Evolutionary conservation across 1,139 yeast species (phyloP), one percentile per base, ranked within the genome.

Genomic region (Pichia sp.): DNA sequence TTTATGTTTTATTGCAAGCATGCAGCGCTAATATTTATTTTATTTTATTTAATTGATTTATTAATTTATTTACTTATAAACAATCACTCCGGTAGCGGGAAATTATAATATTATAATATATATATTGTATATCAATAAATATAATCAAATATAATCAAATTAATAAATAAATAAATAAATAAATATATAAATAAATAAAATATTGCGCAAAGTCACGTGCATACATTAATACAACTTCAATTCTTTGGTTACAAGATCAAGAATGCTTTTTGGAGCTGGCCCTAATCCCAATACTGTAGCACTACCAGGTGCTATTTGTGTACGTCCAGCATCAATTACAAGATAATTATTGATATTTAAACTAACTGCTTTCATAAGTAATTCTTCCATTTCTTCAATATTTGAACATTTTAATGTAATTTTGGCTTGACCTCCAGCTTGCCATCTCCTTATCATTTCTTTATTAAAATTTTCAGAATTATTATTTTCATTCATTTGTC

Each of bases 241-340:
- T 30, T 74, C 80, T 9, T 87, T 82, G 0, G 97, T 89, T 43
- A 92, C 80, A 58, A 82, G 78, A 61, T 92, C 96, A 47, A 92
- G 64, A 0, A 82, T 79, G 0, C 74, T 60, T 56, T 85, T 86
- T n/a, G 97, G 97, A 12, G 96, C 98, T 1, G 99, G 99, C 0
- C 99, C 98, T 30, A 92, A 63, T 0, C 97, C 98, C 28, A 92
- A 68, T 0, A 94, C 97, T 0, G 98, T 92, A 3, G 95, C 95
- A 51, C 94, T 81, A 1, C 97, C 97, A 6, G 96, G 85, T 10
- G 89, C 96, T 41, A 92, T 81, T 62, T 92, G 97, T 0, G 98
- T 94, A 58, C 97, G 74, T 4, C 98, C 98, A 29, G 98, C 98
- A 66, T 92, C 99, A 55, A 85, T 95, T 32, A 94, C 87, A 7